A percentile compares a stretch with the other conserved stretches of the same genome.
Evolutionary conservation across 805 yeast genomes (phyloP).

Genomic region (Saturnispora sanitii): DNA sequence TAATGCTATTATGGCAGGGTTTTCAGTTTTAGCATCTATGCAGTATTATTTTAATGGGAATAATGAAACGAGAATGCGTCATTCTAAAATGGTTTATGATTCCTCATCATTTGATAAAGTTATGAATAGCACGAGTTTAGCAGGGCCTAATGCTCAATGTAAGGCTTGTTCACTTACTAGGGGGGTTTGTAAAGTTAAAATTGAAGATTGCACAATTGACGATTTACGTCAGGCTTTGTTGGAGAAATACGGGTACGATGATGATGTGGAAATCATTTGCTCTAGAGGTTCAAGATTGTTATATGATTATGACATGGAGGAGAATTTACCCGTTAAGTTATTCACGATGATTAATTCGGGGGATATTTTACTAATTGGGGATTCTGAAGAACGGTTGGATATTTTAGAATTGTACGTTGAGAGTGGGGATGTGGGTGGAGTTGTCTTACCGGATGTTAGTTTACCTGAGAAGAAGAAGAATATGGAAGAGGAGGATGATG

Average conservation of each 20-base stretch:
- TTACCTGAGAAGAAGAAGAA: conserved; percentile 16
- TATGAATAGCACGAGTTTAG: conserved; percentile 52
- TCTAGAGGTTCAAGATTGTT: conserved; percentile 40
- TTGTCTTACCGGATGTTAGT: conserved; percentile 18
- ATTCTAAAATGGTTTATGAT: conserved; percentile 42
- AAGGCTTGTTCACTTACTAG: conserved; percentile 52
- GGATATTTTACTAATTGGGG: conserved; percentile 60
- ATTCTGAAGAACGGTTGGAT: conserved; percentile 63
- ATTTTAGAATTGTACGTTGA: conserved; percentile 52
- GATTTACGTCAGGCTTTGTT: conserved; percentile 44
- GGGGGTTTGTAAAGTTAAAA: conserved; percentile 35
- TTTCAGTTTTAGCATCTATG: conserved; percentile 67
- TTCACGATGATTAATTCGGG: conserved; percentile 44
- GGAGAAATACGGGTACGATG: conserved; percentile 43
- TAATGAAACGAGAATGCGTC: conserved; percentile 22
- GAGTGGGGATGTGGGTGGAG: conserved; percentile 8
- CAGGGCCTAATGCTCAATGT: conserved; percentile 61
- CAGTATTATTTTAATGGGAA: conserved; percentile 29
- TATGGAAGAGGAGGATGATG: conserved; percentile 17
- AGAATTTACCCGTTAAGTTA: conserved; percentile 45
- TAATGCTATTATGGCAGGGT: conserved; percentile 89
- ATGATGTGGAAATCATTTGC: conserved; percentile 45
- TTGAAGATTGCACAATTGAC: conserved; percentile 30
- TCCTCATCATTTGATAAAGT: conserved; percentile 49
- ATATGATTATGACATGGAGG: conserved; percentile 85